These are phyloP conservation scores for Kazachstania martiniae DNA, from an alignment of 805 yeast genomes.

Conservation along the genomic window DNA sequence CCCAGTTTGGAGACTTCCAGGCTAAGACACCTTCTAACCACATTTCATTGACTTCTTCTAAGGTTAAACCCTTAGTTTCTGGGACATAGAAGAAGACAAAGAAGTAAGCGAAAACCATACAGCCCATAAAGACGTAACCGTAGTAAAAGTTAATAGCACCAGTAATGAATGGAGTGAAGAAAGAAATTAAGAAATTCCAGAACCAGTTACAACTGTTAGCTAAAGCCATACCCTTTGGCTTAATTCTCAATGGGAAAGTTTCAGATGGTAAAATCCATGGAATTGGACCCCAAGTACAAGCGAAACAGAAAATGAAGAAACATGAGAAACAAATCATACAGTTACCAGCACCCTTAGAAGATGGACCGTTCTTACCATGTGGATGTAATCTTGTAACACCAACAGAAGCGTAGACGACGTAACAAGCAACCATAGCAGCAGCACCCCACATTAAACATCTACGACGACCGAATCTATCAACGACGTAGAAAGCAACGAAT, in stretches of 20 bases:
- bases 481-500: constrained; percentile 39
- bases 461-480: constrained; percentile 47
- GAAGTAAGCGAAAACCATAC: constrained; percentile 42
- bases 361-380: constrained; percentile 31
- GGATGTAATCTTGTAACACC: constrained; percentile 42
- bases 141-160: constrained; percentile 53
- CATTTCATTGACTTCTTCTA: constrained; percentile 71
- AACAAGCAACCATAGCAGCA: constrained; percentile 36
- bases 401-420: constrained; percentile 43
- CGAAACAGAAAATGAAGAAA: constrained; percentile 61
- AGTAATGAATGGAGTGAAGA: constrained; percentile 64
- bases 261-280: constrained; percentile 57
- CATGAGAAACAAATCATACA: constrained; percentile 65
- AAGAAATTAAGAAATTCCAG: constrained; percentile 58
- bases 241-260: constrained; percentile 62
- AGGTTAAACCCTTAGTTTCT: constrained; percentile 68
- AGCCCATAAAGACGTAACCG: constrained; percentile 53
- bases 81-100: constrained; percentile 61
- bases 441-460: constrained; percentile 39
- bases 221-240: constrained; percentile 45
- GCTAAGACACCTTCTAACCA: constrained; percentile 31
- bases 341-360: constrained; percentile 49
- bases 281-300: constrained; percentile 69
- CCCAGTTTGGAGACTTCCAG: constrained; percentile 39
- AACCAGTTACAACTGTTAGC: constrained; percentile 54